phyloP scores from a whole-genome alignment of 2,329 filamentous ascomycete genomes.

The Alternaria sp. region DNA sequence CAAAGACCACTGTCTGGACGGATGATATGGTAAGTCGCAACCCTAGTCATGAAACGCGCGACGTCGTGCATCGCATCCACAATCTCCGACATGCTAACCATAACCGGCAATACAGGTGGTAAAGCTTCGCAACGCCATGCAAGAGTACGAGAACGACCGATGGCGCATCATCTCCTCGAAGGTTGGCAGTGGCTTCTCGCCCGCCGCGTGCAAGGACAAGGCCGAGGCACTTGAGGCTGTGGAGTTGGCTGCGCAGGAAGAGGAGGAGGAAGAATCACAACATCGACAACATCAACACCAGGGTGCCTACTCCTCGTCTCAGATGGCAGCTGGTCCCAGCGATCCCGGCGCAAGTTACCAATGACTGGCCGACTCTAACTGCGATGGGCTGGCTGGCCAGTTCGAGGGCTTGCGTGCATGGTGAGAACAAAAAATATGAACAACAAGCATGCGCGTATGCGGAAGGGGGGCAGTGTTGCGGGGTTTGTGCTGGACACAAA shows the following conservation, averaged over 20 bases:
- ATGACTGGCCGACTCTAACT: slow-evolving; percentile 41
- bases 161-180: slow-evolving; percentile 93
- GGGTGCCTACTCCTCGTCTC: slow-evolving; percentile 40
- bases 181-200: slow-evolving; percentile 87
- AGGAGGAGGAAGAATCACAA: slow-evolving; percentile 31
- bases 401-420: slow-evolving; percentile 37
- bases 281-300: slow-evolving; percentile 32
- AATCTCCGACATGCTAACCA: slow-evolving; percentile 43
- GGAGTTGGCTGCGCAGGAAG: slow-evolving; percentile 30
- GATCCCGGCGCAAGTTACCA: slow-evolving; percentile 43
- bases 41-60: slow-evolving; percentile 41
- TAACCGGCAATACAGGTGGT: slow-evolving; percentile 65
- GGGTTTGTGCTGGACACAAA: slow-evolving; percentile 45
- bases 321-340: slow-evolving; percentile 39
- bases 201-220: slow-evolving; percentile 84
- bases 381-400: slow-evolving; percentile 20
- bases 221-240: slow-evolving; percentile 64
- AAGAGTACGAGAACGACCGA: slow-evolving; percentile 88
- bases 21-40: slow-evolving; percentile 79
- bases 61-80: slow-evolving; percentile 42
- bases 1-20: slow-evolving; percentile 91
- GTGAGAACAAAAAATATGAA: slow-evolving; percentile 19
- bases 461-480: slow-evolving; percentile 6
- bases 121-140: slow-evolving; percentile 76
- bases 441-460: slow-evolving; percentile 9